A percentile compares a stretch with the other conserved stretches of the same genome.
These are phyloP conservation scores for Chytridiales sp. DNA, from an alignment of 371 early-diverging fungal genomes.

Conservation along the genomic window DNA sequence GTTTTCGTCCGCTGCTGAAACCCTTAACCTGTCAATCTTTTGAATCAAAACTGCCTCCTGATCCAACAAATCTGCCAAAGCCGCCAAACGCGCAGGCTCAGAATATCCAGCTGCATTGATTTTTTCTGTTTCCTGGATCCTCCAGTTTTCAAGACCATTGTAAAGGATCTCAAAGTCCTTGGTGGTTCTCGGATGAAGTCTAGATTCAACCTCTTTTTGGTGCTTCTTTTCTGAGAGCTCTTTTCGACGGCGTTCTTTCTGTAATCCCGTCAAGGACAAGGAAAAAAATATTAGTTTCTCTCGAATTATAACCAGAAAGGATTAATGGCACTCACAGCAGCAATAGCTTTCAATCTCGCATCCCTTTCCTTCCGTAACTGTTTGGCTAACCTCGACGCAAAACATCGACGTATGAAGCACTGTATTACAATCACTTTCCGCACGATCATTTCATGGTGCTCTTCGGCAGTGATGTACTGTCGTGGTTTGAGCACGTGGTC, in stretches of 20 bases:
- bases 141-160: conserved; percentile 56
- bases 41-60: conserved; percentile 55
- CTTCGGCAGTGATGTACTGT: conserved; percentile 44
- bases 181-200: conserved; percentile 47
- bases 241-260: conserved; percentile 45
- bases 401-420: conserved; percentile 47
- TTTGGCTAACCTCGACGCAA: conserved; percentile 34
- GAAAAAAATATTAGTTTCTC: too few species aligned
- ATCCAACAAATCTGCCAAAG: conserved; percentile 52
- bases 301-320: not conserved
- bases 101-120: conserved; percentile 45
- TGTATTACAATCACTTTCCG: conserved; percentile 41
- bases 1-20: conserved; percentile 50
- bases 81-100: conserved; percentile 47
- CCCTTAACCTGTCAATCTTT: conserved; percentile 53
- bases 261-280: not conserved
- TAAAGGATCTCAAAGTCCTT: conserved; percentile 58
- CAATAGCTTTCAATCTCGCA: conserved; percentile 23
- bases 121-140: conserved; percentile 45
- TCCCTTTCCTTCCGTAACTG: conserved; percentile 35
- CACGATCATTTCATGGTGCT: conserved; percentile 21
- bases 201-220: conserved; percentile 44
- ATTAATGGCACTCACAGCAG: conserved; percentile 25
- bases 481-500: conserved; percentile 36
- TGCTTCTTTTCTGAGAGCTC: conserved; percentile 44